Evolutionary conservation across 2,329 filamentous ascomycete species (phyloP), one percentile per base, ranked within the genome.

Genomic region (Rutstroemia sp.): DNA sequence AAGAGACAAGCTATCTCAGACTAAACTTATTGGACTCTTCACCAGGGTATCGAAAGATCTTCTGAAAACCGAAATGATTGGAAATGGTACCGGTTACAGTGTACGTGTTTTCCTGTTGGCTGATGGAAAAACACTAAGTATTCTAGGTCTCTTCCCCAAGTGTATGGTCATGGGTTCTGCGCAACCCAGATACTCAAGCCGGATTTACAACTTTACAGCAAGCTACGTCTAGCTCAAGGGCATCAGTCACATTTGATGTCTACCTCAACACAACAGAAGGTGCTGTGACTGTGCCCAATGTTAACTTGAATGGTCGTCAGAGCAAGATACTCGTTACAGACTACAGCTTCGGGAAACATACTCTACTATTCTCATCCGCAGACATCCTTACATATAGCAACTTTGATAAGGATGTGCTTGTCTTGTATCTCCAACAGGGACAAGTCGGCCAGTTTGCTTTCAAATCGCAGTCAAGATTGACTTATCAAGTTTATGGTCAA

Each of bases 281-380:
- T 48, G 63, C 67, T 21, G 62, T 75, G 8, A 72, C 67, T 2
- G 69, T 77, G 3, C 73, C 77, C 0, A 73, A 73, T 39, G 71
- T 80, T n/a, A 72, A 75, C 48, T 69, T 81, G 3, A 71, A 74
- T 49, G 78, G 78, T 10, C 72, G 77, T 18, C 77, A 81, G 63
- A 78, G 76, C 63, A 79, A 79, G 60, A 79, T 80, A 59, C 68
- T 81, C 3, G 75, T 80, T 19, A 79, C 77, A 0, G 77, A 82
- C 61, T 81, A 80, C 52, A 63, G 65, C 0, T 69, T 80, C 56
- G 77, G 79, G 4, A 69, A 70, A 1, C 70, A 75, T 27, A 75
- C 69, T 3, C 66, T 82, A 3, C 68, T 80, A 0, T 82, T 79
- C 64, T 76, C 76, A 2, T 77, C 78, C 0, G 74, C 76, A 0